Evolutionary conservation across 257 asterid species (phyloP).

Genomic region (Solanum phureja): DNA sequence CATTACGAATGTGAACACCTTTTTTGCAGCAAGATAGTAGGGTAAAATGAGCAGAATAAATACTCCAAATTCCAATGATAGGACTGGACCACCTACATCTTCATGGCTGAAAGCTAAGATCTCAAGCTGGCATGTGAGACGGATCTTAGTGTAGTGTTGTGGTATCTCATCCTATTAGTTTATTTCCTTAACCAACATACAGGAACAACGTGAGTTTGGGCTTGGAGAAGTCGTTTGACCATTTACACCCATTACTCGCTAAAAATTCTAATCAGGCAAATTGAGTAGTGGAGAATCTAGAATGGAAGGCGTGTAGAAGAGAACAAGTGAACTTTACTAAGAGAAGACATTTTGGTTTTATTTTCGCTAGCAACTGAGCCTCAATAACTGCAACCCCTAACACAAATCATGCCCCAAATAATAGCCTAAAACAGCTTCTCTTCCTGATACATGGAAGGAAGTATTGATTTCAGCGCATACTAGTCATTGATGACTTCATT

Average conservation of each 20-base stretch:
- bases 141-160: not conserved
- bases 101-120: not conserved
- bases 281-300: not conserved
- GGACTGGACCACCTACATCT: not conserved
- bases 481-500: not conserved
- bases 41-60: not conserved
- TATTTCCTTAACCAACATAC: not conserved
- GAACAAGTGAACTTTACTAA: not conserved
- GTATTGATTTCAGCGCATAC: not conserved
- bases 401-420: not conserved
- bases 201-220: not conserved
- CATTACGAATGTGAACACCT: not conserved
- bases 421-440: not conserved
- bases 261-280: not conserved
- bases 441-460: not conserved
- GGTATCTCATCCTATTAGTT: not conserved
- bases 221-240: not conserved
- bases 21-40: not conserved
- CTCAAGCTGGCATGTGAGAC: not conserved
- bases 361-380: not conserved
- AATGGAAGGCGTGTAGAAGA: not conserved
- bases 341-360: not conserved
- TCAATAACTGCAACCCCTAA: not conserved
- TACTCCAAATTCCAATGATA: not conserved
- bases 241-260: not conserved